Conservation (phyloP, 2,329 filamentous ascomycete genomes). For the Alternaria sp. region DNA sequence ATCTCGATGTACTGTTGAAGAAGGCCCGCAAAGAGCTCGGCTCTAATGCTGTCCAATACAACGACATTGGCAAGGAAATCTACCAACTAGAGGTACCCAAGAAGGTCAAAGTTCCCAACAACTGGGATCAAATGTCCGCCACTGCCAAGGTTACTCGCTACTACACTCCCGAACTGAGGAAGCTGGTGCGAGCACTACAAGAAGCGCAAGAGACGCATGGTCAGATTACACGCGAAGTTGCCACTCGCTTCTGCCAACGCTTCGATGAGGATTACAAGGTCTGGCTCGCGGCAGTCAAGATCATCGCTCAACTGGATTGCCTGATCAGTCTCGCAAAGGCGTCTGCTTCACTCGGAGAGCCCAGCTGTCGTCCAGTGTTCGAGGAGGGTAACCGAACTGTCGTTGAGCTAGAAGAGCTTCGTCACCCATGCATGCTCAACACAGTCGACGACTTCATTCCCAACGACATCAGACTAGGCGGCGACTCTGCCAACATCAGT, state of each 20-base stretch:
- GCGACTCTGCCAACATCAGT: slow-evolving; percentile 80
- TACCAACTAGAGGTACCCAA: slow-evolving; percentile 91
- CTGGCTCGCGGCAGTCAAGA: slow-evolving; percentile 89
- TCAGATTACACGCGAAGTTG: slow-evolving; percentile 87
- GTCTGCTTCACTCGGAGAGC: slow-evolving; percentile 80
- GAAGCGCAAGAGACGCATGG: slow-evolving; percentile 93
- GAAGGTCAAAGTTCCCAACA: slow-evolving; percentile 85
- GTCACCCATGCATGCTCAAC: slow-evolving; percentile 92
- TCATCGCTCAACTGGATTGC: slow-evolving; percentile 92
- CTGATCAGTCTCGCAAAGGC: slow-evolving; percentile 91
- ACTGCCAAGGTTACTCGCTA: slow-evolving; percentile 90
- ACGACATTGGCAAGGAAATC: slow-evolving; percentile 92
- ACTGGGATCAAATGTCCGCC: slow-evolving; percentile 96
- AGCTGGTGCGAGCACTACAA: slow-evolving; percentile 83
- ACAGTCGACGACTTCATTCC: slow-evolving; percentile 94
- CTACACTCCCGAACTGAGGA: slow-evolving; percentile 84
- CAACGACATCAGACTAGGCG: slow-evolving; percentile 89
- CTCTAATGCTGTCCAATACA: slow-evolving; percentile 64
- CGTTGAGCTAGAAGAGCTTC: slow-evolving; percentile 89
- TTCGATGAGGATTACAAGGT: slow-evolving; percentile 86
- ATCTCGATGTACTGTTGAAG: slow-evolving; percentile 74
- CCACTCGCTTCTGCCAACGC: slow-evolving; percentile 79
- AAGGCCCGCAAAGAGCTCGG: slow-evolving; percentile 75
- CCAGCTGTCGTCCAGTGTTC: slow-evolving; percentile 88
- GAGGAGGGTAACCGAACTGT: slow-evolving; percentile 83